These are phyloP conservation scores for Penicillium waksmanii DNA, from an alignment of 495 filamentous ascomycete genomes.

Conservation along the genomic window DNA sequence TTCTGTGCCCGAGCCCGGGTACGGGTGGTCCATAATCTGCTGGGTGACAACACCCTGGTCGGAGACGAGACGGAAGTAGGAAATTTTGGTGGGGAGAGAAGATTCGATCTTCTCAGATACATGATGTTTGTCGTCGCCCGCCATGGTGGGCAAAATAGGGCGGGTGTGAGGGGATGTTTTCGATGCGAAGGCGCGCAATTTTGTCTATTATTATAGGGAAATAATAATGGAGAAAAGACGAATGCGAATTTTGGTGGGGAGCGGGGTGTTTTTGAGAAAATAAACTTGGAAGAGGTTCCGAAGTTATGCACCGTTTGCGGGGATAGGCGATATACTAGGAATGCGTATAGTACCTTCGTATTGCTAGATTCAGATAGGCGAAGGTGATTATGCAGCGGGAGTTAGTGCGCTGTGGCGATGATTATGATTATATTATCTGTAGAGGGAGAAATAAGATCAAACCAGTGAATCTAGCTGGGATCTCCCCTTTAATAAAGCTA, in stretches of 20 bases:
- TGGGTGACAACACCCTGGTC: conserved; percentile 60
- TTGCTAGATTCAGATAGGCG: conserved; percentile 12
- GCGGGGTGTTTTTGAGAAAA: conserved; percentile 8
- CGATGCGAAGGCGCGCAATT: background rate
- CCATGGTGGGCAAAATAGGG: conserved; percentile 34
- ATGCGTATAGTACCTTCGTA: conserved; percentile 2
- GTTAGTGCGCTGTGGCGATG: background rate
- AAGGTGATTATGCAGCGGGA: conserved; percentile 3
- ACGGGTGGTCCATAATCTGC: conserved; percentile 61
- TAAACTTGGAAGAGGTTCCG: background rate
- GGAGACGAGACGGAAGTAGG: conserved; percentile 48
- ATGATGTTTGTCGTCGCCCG: conserved; percentile 26
- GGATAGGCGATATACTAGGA: background rate
- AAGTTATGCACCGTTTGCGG: conserved; percentile 20
- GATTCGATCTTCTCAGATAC: conserved; percentile 36
- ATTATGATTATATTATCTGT: background rate
- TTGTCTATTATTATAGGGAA: background rate
- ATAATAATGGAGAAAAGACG: conserved; percentile 1
- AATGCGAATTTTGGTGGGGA: background rate
- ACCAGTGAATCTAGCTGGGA: background rate
- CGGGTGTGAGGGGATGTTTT: background rate
- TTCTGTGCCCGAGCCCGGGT: conserved; percentile 70
- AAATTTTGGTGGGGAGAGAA: conserved; percentile 38
- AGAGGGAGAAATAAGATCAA: background rate
- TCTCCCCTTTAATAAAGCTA: background rate